phyloP scores from a whole-genome alignment of 2,329 filamentous ascomycete species.

The Basipetospora sp. region DNA sequence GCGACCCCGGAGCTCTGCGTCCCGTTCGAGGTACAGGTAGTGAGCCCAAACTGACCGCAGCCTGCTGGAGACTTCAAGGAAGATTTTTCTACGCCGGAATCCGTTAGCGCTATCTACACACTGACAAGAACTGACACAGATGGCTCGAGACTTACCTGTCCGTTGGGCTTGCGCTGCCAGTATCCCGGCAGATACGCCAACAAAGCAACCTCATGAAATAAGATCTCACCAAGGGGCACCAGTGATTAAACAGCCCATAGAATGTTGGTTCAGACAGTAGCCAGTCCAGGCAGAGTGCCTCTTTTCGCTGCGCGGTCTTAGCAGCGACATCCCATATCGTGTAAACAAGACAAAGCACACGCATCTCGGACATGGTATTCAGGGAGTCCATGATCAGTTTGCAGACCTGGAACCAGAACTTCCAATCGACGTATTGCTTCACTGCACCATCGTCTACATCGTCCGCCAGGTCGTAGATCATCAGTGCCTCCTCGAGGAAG shows the following conservation, averaged over 20 bases:
- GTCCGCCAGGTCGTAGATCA: constrained; percentile 40
- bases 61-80: constrained; percentile 50
- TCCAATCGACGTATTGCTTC: constrained; percentile 52
- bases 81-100: constrained; percentile 42
- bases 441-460: constrained; percentile 25
- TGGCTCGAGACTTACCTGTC: constrained; percentile 52
- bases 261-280: constrained; percentile 62
- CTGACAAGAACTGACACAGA: too few species aligned
- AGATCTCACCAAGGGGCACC: constrained; percentile 87
- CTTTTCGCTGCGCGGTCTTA: constrained; percentile 51
- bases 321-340: constrained; percentile 62
- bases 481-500: constrained; percentile 68
- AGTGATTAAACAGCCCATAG: constrained; percentile 74
- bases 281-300: constrained; percentile 57
- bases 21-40: constrained; percentile 59
- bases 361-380: constrained; percentile 80
- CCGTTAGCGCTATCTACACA: too few species aligned
- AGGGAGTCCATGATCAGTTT: constrained; percentile 66
- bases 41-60: constrained; percentile 64
- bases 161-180: constrained; percentile 47
- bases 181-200: constrained; percentile 72
- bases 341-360: constrained; percentile 69
- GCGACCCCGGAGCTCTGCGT: constrained; percentile 39
- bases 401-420: constrained; percentile 73
- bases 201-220: constrained; percentile 85